Base-by-base conservation (phyloP, 352 stramenopile species). In the Globisporangium cystogenes region DNA sequence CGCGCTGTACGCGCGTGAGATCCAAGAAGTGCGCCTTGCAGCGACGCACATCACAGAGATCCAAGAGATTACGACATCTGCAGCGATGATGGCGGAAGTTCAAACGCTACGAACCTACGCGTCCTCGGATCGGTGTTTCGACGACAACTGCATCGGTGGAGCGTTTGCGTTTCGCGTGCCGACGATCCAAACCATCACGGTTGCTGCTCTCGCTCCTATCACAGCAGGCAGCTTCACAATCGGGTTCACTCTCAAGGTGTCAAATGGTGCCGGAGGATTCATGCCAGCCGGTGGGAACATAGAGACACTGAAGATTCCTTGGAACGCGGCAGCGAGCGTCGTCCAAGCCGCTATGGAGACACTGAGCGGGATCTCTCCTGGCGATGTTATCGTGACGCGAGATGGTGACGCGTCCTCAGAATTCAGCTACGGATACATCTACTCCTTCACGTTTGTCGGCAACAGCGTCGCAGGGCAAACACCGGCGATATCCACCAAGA, bases 361-460 rank as follows among this genome's bases (percentile, higher is more conserved):
- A 0, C 65, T 83, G 18, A 50, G 57, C 37, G 69, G 60, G 5
- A 39, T 93, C 4, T 55, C 51, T 5, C 40, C 61, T 0, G 56
- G 52, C 8, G 83, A 93, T 45, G 71, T 93, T 23, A 41, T 90
- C 5, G 81, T 93, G 7, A 93, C 79, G 3, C 76, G 81, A 18
- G 78, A 89, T 33, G 83, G 81, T 18, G 81, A 93, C 62, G 74
- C 40, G 5, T 81, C 68, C 0, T 67, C 57, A 0, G 66, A 69
- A 10, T 91, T 74, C 58, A 56, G 66, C 11, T 91, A 75, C 44
- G 83, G 81, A 14, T 91, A 83, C 27, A 60, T 82, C 18, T 90
- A 75, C 46, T 82, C 76, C 6, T 74, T 93, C 54, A 88, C 78
- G 27, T 93, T 93, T 59, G 54, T 93, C 12, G 80, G 83, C 7